phyloP scores from a whole-genome alignment of 1,284 basidiomycete species.

The Malassezia nana region DNA sequence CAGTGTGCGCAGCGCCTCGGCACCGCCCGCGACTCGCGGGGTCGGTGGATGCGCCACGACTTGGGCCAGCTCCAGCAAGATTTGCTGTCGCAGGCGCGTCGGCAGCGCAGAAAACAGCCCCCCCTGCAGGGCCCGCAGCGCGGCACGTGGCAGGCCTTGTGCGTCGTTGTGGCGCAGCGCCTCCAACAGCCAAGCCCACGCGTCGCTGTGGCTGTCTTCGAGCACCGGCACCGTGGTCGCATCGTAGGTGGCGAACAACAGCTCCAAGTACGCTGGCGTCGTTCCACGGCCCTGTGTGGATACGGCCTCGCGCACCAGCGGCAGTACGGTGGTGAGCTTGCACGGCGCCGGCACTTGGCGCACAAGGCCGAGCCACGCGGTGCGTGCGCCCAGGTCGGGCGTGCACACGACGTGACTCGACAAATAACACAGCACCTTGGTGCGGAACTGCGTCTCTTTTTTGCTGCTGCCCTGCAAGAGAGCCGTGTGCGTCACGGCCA shows the following conservation, averaged over 20 bases:
- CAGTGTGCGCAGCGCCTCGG: slow-evolving; percentile 25
- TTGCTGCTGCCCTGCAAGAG: slow-evolving; percentile 55
- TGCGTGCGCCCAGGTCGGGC: slow-evolving; percentile 53
- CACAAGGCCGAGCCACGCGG: slow-evolving; percentile 58
- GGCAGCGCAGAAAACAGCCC: slow-evolving; percentile 54
- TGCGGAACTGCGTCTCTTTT: slow-evolving; percentile 59
- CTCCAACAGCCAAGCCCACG: slow-evolving; percentile 22
- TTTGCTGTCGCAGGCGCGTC: slow-evolving; percentile 54
- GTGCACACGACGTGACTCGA: slow-evolving; percentile 69
- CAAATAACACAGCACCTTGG: slow-evolving; percentile 66
- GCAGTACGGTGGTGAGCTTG: slow-evolving; percentile 60
- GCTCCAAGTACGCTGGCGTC: slow-evolving; percentile 49
- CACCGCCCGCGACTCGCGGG: slow-evolving; percentile 21
- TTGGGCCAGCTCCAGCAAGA: slow-evolving; percentile 53
- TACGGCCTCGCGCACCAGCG: slow-evolving; percentile 53
- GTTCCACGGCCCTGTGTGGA: slow-evolving; percentile 36
- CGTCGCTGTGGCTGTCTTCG: slow-evolving; percentile 50
- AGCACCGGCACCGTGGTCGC: slow-evolving; percentile 53
- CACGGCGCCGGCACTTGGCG: slow-evolving; percentile 57
- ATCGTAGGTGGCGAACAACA: slow-evolving; percentile 56
- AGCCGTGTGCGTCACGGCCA: slow-evolving; percentile 59
- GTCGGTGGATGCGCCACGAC: slow-evolving; percentile 25
- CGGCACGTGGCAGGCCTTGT: slow-evolving; percentile 21
- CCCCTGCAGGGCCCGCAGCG: slow-evolving; percentile 50
- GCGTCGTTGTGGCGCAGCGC: slow-evolving; percentile 17